Evolutionary conservation across 257 asterid species (phyloP).

Genomic region (Leptodermis oblonga): DNA sequence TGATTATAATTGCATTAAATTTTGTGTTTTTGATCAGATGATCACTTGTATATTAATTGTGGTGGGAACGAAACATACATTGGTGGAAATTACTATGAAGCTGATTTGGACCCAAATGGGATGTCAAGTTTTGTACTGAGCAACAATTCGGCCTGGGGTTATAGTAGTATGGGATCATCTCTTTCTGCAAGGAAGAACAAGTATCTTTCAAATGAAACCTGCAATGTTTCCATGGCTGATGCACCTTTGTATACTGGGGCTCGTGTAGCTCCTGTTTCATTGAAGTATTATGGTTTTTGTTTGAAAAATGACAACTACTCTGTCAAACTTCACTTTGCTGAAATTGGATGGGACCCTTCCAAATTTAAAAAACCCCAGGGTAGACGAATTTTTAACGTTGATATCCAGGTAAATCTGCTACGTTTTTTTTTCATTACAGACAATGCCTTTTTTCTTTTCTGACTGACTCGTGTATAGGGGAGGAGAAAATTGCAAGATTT

Average conservation of each 20-base stretch:
- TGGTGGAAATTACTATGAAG: slow-evolving; percentile 15
- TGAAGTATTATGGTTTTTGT: slow-evolving; percentile 33
- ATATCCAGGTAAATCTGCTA: slow-evolving; percentile 24
- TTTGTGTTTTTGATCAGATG: slow-evolving; percentile 14
- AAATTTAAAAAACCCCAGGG: too few species aligned
- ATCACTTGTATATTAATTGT: slow-evolving; percentile 24
- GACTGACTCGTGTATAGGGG: too few species aligned
- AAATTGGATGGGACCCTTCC: slow-evolving; percentile 4
- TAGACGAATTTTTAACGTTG: slow-evolving; percentile 22
- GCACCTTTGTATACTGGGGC: slow-evolving; percentile 19
- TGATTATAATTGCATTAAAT: too few species aligned
- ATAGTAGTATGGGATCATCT: slow-evolving; percentile 28
- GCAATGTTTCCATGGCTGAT: slow-evolving; percentile 19
- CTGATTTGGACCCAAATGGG: slow-evolving; percentile 12
- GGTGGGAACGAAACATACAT: slow-evolving; percentile 5
- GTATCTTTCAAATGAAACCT: background rate
- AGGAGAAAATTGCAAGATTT: background rate
- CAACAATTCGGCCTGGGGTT: slow-evolving; percentile 17
- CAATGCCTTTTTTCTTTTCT: too few species aligned
- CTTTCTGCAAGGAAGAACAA: background rate
- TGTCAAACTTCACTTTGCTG: slow-evolving; percentile 28
- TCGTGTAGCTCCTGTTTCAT: slow-evolving; percentile 24
- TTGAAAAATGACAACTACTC: slow-evolving; percentile 9
- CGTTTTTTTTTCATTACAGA: background rate
- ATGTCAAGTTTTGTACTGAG: slow-evolving; percentile 17